Conservation (phyloP, 768 basidiomycete genomes). For the Hemileccinum impolitum region DNA sequence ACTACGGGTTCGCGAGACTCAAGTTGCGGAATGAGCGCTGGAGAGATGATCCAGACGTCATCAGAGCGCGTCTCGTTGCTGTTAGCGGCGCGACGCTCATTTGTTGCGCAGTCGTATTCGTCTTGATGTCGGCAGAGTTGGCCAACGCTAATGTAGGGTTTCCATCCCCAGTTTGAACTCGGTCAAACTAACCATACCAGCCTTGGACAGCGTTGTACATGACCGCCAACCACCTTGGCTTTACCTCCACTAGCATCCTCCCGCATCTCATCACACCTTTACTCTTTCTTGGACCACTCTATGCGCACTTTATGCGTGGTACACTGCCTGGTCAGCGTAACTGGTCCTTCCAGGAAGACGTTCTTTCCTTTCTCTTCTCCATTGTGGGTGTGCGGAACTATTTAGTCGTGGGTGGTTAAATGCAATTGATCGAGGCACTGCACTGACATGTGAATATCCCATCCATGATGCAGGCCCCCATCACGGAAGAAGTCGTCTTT, state of each 20-base stretch:
- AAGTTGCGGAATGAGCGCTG: conserved; percentile 45
- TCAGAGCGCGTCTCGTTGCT: conserved; percentile 71
- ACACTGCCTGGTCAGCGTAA: conserved; percentile 53
- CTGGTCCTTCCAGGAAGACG: conserved; percentile 43
- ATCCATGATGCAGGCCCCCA: conserved; percentile 56
- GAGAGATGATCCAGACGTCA: conserved; percentile 84
- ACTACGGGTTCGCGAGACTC: conserved; percentile 28
- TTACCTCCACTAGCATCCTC: conserved; percentile 28
- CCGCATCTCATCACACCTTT: conserved; percentile 68
- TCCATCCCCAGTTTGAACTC: not conserved
- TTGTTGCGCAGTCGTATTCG: conserved; percentile 52
- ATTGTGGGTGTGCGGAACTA: conserved; percentile 74
- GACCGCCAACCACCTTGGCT: conserved; percentile 42
- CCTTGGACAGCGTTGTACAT: conserved; percentile 22
- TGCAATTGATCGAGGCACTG: not conserved
- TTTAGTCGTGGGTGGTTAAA: conserved; percentile 35
- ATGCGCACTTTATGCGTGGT: conserved; percentile 43
- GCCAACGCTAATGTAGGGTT: conserved; percentile 17
- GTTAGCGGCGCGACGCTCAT: conserved; percentile 60
- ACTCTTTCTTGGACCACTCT: conserved; percentile 78
- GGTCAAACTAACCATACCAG: conserved; percentile 13
- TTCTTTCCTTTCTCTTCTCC: conserved; percentile 41
- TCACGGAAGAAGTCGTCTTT: conserved; percentile 93
- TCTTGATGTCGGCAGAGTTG: conserved; percentile 35
- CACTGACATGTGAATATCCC: not conserved